Base-by-base conservation (phyloP, 2,329 filamentous ascomycete genomes). In the Elsinoe perseae region DNA sequence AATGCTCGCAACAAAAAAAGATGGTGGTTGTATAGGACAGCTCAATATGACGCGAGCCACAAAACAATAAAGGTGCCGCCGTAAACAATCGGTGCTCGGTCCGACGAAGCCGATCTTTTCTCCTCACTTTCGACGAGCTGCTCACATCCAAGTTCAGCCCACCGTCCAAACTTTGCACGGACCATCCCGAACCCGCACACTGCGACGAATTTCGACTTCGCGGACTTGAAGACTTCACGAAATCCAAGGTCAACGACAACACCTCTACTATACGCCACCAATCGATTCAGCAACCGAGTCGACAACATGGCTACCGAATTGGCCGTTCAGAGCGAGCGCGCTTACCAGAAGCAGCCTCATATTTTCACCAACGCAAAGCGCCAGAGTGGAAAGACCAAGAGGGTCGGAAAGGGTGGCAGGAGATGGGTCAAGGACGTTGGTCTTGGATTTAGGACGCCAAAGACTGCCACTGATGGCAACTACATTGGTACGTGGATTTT, bases 311-410 rank as follows among this genome's bases (percentile, higher is more conserved):
- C 90, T 76, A 95, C 90, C 84, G 90, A 95, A 83, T 84, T 96
- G 81, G 95, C 90, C 77, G 93, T 98, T 79, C 93, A 98, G 86
- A 95, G 89, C 77, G 93, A 98, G 87, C 92, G 93, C 82, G 93
- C 93, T 84, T 98, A 88, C 89, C 93, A 97, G 81, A 98, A 98
- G 87, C 92, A 98, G 85, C 93, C 93, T 77, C 93, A 98, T 80
- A 95, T 98, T 84, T 98, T 97, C 89, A 85, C 88, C 73, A 96
- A 97, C 86, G 82, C 86, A 75, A 98, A 98, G 87, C 80, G 81
- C 77, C 89, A 90, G 83, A 79, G 84, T 74, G 86, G 87, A 79
- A 89, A 87, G 75, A 80, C 80, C 77, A 86, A 78, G 71, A 78
- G 85, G 76, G 86, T 86, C 70, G 90, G 90, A 77, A 95, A 95